phyloP scores from a whole-genome alignment of 805 yeast species.

The Saccharomycopsis selenospora region DNA sequence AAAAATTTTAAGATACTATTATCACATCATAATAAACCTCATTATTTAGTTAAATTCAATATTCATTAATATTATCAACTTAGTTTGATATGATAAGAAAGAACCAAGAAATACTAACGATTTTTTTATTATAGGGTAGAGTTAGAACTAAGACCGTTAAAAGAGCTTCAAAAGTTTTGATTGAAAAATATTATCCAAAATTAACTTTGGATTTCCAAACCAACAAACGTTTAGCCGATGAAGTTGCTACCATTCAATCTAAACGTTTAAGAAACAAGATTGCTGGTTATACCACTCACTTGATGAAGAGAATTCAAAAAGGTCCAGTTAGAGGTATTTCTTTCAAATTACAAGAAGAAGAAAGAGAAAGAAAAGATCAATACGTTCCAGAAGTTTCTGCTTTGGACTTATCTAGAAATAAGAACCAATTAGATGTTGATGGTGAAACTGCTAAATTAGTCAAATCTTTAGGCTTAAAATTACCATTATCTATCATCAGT shows the following conservation, averaged over 20 bases:
- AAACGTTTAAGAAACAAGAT: slow-evolving; percentile 99
- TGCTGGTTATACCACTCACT: slow-evolving; percentile 99
- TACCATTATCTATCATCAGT: slow-evolving; percentile 79
- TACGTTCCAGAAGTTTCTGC: slow-evolving; percentile 99
- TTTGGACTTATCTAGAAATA: slow-evolving; percentile 93
- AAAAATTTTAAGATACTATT: no score
- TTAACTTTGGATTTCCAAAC: slow-evolving; percentile 98
- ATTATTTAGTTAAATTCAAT: no score
- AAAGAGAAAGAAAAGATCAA: slow-evolving; percentile 99
- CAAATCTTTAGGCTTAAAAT: slow-evolving; percentile 84
- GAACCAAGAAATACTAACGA: neutral
- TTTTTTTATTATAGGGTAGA: slow-evolving; percentile 76
- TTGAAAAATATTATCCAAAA: slow-evolving; percentile 99
- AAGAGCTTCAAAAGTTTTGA: slow-evolving; percentile 99
- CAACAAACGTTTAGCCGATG: slow-evolving; percentile 98
- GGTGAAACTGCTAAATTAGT: slow-evolving; percentile 93
- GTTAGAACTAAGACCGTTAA: slow-evolving; percentile 99
- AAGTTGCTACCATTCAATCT: slow-evolving; percentile 98
- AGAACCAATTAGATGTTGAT: slow-evolving; percentile 95
- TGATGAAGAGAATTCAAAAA: slow-evolving; percentile 99
- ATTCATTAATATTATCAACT: no score
- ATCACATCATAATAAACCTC: no score
- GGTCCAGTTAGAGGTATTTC: slow-evolving; percentile 99
- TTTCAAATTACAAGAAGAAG: slow-evolving; percentile 99
- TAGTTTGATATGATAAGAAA: no score